These are phyloP conservation scores for Trametes gibbosa DNA, from an alignment of 768 basidiomycete species.

Conservation along the genomic window DNA sequence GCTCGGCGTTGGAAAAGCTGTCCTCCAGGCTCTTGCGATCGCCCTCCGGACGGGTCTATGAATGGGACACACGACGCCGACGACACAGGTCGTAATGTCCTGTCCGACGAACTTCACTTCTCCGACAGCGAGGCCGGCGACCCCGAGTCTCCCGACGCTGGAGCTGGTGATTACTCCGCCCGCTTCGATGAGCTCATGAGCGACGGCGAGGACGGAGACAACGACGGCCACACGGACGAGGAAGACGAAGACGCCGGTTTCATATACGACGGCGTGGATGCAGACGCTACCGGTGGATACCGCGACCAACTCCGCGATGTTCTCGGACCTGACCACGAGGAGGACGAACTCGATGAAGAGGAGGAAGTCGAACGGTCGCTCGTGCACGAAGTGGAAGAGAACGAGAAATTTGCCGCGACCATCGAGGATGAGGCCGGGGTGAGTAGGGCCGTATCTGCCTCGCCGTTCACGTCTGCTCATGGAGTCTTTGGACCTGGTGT, in stretches of 20 bases:
- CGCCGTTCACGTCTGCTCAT: slow-evolving; percentile 25
- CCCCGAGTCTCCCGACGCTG: slow-evolving; percentile 33
- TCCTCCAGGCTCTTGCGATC: neutral
- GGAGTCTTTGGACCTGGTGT: slow-evolving; percentile 20
- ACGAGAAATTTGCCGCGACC: slow-evolving; percentile 30
- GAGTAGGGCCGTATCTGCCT: slow-evolving; percentile 25
- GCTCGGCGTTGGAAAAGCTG: too few relatives aligned
- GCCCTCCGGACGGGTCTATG: slow-evolving; percentile 23
- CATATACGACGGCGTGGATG: slow-evolving; percentile 71
- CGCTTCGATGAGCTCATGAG: slow-evolving; percentile 68
- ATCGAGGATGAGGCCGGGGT: slow-evolving; percentile 33
- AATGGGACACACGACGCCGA: slow-evolving; percentile 24
- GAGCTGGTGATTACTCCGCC: slow-evolving; percentile 58
- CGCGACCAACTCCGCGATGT: slow-evolving; percentile 68
- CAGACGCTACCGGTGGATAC: slow-evolving; percentile 51
- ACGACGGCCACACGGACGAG: slow-evolving; percentile 31
- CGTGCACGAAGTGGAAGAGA: slow-evolving; percentile 37
- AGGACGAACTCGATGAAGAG: slow-evolving; percentile 41
- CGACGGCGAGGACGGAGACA: slow-evolving; percentile 27
- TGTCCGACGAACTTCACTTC: slow-evolving; percentile 25
- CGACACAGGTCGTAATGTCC: neutral
- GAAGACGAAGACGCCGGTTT: slow-evolving; percentile 64
- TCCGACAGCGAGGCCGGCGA: slow-evolving; percentile 45
- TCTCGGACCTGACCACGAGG: slow-evolving; percentile 61
- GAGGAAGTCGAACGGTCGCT: slow-evolving; percentile 47